Base-by-base conservation (phyloP, 768 basidiomycete genomes). In the Mycena alexandri region DNA sequence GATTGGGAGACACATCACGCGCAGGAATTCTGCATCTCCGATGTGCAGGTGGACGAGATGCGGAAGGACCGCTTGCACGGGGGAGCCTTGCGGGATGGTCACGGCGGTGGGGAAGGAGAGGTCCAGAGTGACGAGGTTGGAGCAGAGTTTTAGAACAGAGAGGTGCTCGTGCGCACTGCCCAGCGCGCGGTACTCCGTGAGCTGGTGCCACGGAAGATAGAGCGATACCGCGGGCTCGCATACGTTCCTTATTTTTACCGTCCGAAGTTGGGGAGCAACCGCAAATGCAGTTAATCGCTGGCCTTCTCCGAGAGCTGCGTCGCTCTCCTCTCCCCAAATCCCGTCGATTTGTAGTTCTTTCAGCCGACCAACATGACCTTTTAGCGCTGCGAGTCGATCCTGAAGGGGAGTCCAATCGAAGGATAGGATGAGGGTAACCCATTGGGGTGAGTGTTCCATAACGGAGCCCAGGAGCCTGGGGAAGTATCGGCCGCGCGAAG, bases 191-290 rank as follows among this genome's bases (percentile, higher is more conserved):
- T 65, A 53, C 5, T 53, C 21, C 1, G 56, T 65, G 16, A 65
- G 64, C 22, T 65, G 64, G 25, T 52, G 33, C 64, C 64, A 58
- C 2, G 57, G 57, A 13, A 65, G 34, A 8, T 53, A 25, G 14
- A 65, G 56, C 9, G 64, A 65, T 2, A 59, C 38, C 1, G 42
- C 55, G 50, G 64, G 64, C 50, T 65, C 56, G 43, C 64, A 65
- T 0, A 58, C 54, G 13, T 24, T 33, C 17, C 7, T 19, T 41
- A 65, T 38, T 25, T 38, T 58, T 11, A 65, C 14, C 7, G 14
- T 51, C 19, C 38, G 38, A 42, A 57, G 55, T 10, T 36, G 24
- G 7, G 63, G 62, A 7, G 54, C 53, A 22, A 44, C 36, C 3
- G 33, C 21, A 29, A 64, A 57, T 2, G 41, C 55, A 5, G 13